Base-by-base conservation (phyloP, 306 rosid species). In the Vigna mungo region DNA sequence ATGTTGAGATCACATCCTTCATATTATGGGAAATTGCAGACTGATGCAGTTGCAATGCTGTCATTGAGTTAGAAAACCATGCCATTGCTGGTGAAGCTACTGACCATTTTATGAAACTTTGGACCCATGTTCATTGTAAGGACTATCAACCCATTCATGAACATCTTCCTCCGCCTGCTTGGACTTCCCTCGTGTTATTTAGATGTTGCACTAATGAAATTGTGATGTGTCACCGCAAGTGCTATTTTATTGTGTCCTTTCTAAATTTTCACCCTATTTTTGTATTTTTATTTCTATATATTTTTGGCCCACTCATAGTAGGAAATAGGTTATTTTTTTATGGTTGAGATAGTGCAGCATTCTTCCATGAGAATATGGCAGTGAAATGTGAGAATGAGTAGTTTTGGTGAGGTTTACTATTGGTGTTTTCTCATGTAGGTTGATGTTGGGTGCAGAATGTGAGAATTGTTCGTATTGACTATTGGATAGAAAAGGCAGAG, bases 401-500 rank as follows among this genome's bases (percentile, higher is more conserved):
- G 83, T 77, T 74, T 84, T 88, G 88, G 80, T 83, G 80, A 86
- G 83, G 80, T 84, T 87, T 84, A 78, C 78, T 76, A 59, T 76
- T 74, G 77, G 86, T 80, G 84, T 81, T 84, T 90, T 89, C 94
- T 94, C 91, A 90, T 88, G 83, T 87, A 75, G 89, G 89, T 85
- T 86, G 80, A 78, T 87, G 81, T 88, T 92, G 93, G 83, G 84
- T 89, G 95, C 96, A 95, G 99, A 92, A 89, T 95, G 85, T 88
- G 86, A 89, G 99, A 86, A 27, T 78, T 79, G 82, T 95, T 82
- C 97, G 96, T 9, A 90, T 95, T 67, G 84, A 92, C 79, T 95
- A 95, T 85, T 86, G 96, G 93, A 89, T 95, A 63, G 97, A 92
- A 86, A 89, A 95, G 81, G 89, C 93, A 7, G 93, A 90, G 86